Evolutionary conservation across 2,329 filamentous ascomycete species (phyloP), one percentile per base, ranked within the genome.

Genomic region (Keithomyces neogunnii): DNA sequence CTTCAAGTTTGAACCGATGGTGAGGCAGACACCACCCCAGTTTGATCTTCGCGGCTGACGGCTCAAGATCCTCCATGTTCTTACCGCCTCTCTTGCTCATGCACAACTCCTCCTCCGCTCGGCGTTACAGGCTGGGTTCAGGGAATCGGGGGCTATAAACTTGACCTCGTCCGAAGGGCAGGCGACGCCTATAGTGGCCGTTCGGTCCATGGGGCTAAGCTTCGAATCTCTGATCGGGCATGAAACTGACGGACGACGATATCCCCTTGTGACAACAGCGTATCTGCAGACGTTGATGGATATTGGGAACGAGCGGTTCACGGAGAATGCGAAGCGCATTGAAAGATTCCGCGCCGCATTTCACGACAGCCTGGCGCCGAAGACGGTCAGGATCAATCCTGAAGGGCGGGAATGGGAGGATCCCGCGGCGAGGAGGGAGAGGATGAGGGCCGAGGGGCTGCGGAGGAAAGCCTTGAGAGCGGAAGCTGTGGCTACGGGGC

Each of bases 1-100:
- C 67, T 88, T 96, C 70, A 93, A 95, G 68, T 96, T 95, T 63
- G 91, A 96, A 66, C 89, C 91, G 4, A 90, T 96, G 89, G 91
- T 95, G 77, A 64, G 82, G 76, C 64, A 81, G 64, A 13, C 3
- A 39, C 9, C 19, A 19, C 19, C 19, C 19, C 19, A 19, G 19
- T 19, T 19, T 19, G 36, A 13, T 38, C 11, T n/a, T 11, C 8
- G 36, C 36, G 36, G 11, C 5, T 26, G 13, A 40, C 5, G 38
- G 59, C 28, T 54, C 54, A 57, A 95, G 91, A 96, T 96, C 58
- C 80, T 97, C 1, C 92, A 97, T 59, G 76, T 97, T 43, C 78
- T 95, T 60, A 84, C 89, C 5, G 82, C 89, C 13, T 92, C 88
- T 0, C 74, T 84, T 0, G 69, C 78, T 10, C 81, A 92, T 60